A percentile compares a stretch with the other conserved stretches of the same genome.
phyloP scores from a whole-genome alignment of 768 basidiomycete species.

The Hortiboletus campestris region DNA sequence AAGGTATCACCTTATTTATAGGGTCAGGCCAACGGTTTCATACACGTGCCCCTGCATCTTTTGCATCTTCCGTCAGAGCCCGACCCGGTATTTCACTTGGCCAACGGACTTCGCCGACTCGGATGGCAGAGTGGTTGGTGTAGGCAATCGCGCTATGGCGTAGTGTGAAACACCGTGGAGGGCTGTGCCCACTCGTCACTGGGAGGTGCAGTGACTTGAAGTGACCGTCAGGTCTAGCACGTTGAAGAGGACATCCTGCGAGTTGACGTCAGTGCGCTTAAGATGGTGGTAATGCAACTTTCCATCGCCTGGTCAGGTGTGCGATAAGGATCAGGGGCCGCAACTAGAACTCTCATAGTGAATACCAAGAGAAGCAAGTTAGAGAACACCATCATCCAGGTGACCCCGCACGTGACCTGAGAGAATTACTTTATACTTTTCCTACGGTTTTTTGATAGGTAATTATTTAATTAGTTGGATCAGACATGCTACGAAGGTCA shows the following conservation, averaged over 20 bases:
- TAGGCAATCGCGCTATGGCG: neutral
- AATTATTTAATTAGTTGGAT: neutral
- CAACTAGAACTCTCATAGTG: too few relatives aligned
- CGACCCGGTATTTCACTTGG: slow-evolving; percentile 2
- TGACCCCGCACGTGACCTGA: neutral
- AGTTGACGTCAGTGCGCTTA: too few relatives aligned
- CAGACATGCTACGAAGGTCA: slow-evolving; percentile 14
- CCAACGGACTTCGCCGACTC: neutral
- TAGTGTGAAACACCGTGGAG: neutral
- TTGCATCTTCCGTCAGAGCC: neutral
- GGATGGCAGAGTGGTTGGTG: neutral
- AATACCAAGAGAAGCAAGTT: too few relatives aligned
- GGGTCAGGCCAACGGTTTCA: neutral
- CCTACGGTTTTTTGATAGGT: too few relatives aligned
- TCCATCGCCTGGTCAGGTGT: too few relatives aligned
- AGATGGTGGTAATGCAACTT: too few relatives aligned
- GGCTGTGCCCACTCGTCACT: neutral
- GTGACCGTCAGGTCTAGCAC: neutral
- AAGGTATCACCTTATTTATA: slow-evolving; percentile 17
- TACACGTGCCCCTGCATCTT: slow-evolving; percentile 16
- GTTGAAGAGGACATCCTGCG: neutral
- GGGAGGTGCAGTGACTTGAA: neutral
- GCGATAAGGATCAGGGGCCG: too few relatives aligned
- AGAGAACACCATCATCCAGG: too few relatives aligned
- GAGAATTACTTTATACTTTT: neutral